phyloP scores from a whole-genome alignment of 305 asterid genomes.

The Rubia peregrina region DNA sequence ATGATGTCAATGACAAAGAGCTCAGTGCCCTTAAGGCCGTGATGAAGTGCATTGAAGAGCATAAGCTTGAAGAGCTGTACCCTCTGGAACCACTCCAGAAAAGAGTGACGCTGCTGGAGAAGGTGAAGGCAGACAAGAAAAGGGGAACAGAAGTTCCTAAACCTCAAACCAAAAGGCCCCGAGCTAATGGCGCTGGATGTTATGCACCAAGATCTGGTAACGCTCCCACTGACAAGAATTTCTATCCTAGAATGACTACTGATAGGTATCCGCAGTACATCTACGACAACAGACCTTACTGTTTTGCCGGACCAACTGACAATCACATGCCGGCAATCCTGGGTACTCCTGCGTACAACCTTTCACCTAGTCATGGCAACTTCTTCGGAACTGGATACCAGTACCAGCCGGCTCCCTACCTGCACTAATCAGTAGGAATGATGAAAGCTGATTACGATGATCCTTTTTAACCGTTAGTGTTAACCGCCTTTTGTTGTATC shows the following conservation, averaged over 20 bases:
- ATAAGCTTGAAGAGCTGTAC: constrained; percentile 66
- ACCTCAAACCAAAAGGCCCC: constrained; percentile 94
- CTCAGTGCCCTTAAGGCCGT: constrained; percentile 87
- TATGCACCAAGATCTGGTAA: constrained; percentile 51
- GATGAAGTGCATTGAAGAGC: constrained; percentile 86
- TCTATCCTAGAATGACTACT: constrained; percentile 56
- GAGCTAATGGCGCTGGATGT: constrained; percentile 59
- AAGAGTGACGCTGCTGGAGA: constrained; percentile 71
- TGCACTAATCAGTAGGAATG: constrained; percentile 85
- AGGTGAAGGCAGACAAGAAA: constrained; percentile 94
- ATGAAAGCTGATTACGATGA: constrained; percentile 43
- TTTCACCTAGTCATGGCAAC: constrained; percentile 67
- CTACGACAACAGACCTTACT: constrained; percentile 61
- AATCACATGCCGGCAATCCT: constrained; percentile 49
- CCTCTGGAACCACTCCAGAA: constrained; percentile 84
- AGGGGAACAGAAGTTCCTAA: constrained; percentile 94
- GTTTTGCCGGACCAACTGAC: constrained; percentile 58
- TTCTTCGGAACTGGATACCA: constrained; percentile 86
- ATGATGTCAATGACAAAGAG: constrained; percentile 77
- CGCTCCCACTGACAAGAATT: constrained; percentile 55
- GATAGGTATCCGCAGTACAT: constrained; percentile 82
- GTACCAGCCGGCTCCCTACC: constrained; percentile 84
- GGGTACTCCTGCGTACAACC: constrained; percentile 51
- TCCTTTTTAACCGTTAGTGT: constrained; percentile 57
- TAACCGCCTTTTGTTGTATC: constrained; percentile 56